These are phyloP conservation scores for Colletotrichum spaethianum DNA, from an alignment of 2,329 filamentous ascomycete species.

Conservation along the genomic window DNA sequence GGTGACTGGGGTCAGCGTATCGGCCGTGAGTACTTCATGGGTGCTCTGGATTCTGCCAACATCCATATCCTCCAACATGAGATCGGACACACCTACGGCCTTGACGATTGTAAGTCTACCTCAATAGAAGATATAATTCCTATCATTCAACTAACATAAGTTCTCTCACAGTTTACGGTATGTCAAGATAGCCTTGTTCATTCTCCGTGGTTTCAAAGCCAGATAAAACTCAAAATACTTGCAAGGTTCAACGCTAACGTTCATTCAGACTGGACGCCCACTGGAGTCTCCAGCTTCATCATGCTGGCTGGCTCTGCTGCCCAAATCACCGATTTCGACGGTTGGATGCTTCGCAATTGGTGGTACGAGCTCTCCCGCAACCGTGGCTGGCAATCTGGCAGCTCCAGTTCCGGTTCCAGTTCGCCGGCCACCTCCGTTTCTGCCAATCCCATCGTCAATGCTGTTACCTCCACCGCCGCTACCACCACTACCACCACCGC, in stretches of 20 bases:
- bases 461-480: conserved; percentile 6
- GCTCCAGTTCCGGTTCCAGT: not conserved
- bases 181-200: not conserved
- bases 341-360: conserved; percentile 65
- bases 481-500: not conserved
- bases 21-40: conserved; percentile 59
- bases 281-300: conserved; percentile 58
- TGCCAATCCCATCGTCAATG: conserved; percentile 3
- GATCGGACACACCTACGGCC: conserved; percentile 60
- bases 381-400: conserved; percentile 47
- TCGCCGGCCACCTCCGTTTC: conserved; percentile 5
- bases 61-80: conserved; percentile 64
- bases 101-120: conserved; percentile 52
- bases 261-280: conserved; percentile 57
- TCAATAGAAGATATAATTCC: not conserved
- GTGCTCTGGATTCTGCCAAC: conserved; percentile 51
- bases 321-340: conserved; percentile 62
- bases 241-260: not conserved
- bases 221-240: not conserved
- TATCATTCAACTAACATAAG: not conserved
- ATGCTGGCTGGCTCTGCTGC: conserved; percentile 60
- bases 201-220: not conserved
- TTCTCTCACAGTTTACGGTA: conserved; percentile 25
- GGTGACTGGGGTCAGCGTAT: conserved; percentile 64
- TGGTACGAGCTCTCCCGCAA: conserved; percentile 55